Conservation (phyloP, 192 early-diverging fungal species). For the Gamsiella multidivaricata region DNA sequence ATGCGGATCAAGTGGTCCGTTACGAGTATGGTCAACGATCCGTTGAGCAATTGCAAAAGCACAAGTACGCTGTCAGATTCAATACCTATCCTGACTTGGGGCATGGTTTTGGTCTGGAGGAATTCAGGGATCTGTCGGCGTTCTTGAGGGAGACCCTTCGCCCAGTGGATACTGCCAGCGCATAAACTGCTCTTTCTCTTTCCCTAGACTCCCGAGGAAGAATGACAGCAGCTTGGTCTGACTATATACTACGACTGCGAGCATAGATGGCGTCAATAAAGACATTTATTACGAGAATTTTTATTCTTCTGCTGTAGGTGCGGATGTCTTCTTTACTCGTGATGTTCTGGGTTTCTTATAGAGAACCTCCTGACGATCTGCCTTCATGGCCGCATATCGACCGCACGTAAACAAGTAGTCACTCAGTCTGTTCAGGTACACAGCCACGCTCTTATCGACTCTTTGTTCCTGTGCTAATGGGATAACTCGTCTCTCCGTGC, state of each 20-base stretch:
- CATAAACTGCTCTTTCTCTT: no score
- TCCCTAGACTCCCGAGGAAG: no score
- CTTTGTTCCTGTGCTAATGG: slow-evolving; percentile 70
- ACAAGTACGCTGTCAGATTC: slow-evolving; percentile 75
- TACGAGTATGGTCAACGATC: slow-evolving; percentile 79
- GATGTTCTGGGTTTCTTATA: slow-evolving; percentile 66
- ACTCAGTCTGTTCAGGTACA: slow-evolving; percentile 83
- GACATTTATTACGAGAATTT: background rate
- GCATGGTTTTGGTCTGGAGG: slow-evolving; percentile 77
- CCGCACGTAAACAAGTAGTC: slow-evolving; percentile 92
- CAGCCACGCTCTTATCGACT: slow-evolving; percentile 67
- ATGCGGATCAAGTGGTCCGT: slow-evolving; percentile 75
- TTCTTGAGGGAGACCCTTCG: slow-evolving; percentile 74
- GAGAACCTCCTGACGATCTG: slow-evolving; percentile 75
- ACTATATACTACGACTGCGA: no score
- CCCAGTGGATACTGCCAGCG: background rate
- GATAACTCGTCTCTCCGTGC: slow-evolving; percentile 83
- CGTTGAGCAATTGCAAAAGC: slow-evolving; percentile 67
- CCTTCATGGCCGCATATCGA: slow-evolving; percentile 77
- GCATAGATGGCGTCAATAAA: background rate
- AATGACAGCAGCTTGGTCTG: no score
- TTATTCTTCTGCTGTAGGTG: slow-evolving; percentile 1
- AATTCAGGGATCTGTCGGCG: slow-evolving; percentile 74
- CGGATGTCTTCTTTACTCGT: slow-evolving; percentile 19
- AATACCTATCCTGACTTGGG: slow-evolving; percentile 83